Evolutionary conservation across 352 stramenopile species (phyloP), one percentile per base, ranked within the genome.

Genomic region (Phytophthora constricta): DNA sequence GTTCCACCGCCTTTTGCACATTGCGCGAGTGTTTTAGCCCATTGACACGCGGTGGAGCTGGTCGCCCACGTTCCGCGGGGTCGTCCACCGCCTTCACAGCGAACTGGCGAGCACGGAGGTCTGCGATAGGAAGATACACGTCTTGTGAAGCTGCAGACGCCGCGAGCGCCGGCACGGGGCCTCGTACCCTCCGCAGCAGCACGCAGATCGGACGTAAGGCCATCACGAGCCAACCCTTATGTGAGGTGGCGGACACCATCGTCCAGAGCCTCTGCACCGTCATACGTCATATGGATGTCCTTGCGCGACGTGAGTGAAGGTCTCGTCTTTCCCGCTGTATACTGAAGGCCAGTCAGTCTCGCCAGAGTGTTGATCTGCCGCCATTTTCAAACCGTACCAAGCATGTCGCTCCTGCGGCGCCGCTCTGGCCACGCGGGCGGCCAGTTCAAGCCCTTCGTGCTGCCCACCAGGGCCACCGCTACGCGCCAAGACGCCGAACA

Each of bases 391-490:
- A 47, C 14, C 0, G 7, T 58, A 13, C 33, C 34, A 31, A 14
- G 20, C 11, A 80, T 84, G 79, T 82, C 72, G 61, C 59, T 93
- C 50, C 64, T 92, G 39, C 82, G 82, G 13, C 70, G 83, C 34
- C 61, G 80, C 10, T 53, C 56, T 10, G 54, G 52, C 16, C 42
- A 58, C 17, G 55, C 53, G 13, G 48, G 68, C 52, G 59, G 72
- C 43, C 79, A 85, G 41, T 93, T 89, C 79, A 94, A 94, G 63
- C 86, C 80, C 17, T 94, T 94, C 51, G 84, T 94, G 53, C 72
- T 90, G 43, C 86, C 86, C 0, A 51, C 89, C 17, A 94, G 91
- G 60, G 71, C 43, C 33, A 14, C 27, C 2, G 11, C 19, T 10
- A 64, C 41, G 28, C 2, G n/a, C 2, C 27, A 55, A 28, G 25